These are phyloP conservation scores for Golubevia pallescens DNA, from an alignment of 1,284 basidiomycete species.

Conservation along the genomic window DNA sequence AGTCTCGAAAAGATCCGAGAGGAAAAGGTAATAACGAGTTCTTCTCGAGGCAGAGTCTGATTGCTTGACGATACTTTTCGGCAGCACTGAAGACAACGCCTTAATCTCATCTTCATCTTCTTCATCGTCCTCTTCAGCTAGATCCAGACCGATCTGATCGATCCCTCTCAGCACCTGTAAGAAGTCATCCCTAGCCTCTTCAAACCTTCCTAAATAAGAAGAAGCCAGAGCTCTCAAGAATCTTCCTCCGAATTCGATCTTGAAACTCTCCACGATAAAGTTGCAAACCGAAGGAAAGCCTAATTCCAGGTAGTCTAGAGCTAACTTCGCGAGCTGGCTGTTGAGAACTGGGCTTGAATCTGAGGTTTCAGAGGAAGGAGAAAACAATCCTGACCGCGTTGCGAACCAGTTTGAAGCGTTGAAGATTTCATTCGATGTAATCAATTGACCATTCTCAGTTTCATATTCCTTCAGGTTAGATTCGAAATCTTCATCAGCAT, in stretches of 20 bases:
- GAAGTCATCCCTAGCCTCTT: neutral
- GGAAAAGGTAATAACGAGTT: neutral
- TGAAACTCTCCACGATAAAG: neutral
- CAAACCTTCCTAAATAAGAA: neutral
- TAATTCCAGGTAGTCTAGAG: neutral
- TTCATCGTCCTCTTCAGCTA: neutral
- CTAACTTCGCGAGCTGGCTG: no score
- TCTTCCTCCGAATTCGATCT: neutral
- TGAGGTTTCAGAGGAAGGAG: no score
- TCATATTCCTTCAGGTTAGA: no score
- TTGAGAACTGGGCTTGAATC: no score
- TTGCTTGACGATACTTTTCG: neutral
- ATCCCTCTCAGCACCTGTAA: neutral
- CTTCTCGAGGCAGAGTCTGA: neutral
- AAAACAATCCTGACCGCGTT: no score
- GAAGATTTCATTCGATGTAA: no score
- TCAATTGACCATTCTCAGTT: no score
- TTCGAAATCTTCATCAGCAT: no score
- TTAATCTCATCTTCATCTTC: neutral
- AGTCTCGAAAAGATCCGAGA: neutral
- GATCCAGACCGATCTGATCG: neutral
- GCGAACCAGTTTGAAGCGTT: no score
- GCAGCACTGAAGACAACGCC: neutral
- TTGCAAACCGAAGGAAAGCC: neutral
- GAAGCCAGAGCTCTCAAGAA: neutral